Evolutionary conservation across 2,329 filamentous ascomycete genomes (phyloP).

Genomic region (Sporothrix brasiliensis): DNA sequence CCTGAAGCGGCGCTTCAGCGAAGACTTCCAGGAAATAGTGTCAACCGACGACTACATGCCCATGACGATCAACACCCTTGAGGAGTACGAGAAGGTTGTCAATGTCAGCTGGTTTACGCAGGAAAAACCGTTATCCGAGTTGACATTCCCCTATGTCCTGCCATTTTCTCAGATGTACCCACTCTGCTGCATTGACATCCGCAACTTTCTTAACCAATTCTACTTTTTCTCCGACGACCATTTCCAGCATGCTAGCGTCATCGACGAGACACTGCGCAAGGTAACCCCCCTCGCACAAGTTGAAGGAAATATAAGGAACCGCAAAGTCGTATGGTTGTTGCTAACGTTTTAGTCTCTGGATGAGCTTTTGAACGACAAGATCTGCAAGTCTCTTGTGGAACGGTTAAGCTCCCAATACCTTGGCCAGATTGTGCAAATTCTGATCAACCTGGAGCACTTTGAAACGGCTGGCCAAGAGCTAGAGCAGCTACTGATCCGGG

Average conservation of each 20-base stretch:
- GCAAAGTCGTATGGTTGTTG: not conserved
- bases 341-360: conserved; percentile 66
- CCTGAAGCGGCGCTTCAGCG: conserved; percentile 86
- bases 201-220: conserved; percentile 96
- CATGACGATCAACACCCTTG: conserved; percentile 88
- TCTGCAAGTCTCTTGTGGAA: conserved; percentile 87
- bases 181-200: conserved; percentile 95
- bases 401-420: conserved; percentile 89
- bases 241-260: conserved; percentile 85
- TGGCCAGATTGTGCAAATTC: conserved; percentile 96
- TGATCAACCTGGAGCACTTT: conserved; percentile 97
- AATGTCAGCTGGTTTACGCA: conserved; percentile 96
- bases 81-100: conserved; percentile 94
- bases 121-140: conserved; percentile 73
- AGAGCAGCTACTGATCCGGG: conserved; percentile 81
- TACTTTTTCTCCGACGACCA: conserved; percentile 98
- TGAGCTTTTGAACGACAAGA: conserved; percentile 87
- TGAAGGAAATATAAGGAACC: no score
- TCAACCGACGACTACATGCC: conserved; percentile 99
- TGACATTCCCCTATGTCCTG: conserved; percentile 90
- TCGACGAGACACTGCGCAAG: conserved; percentile 86
- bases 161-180: conserved; percentile 99
- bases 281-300: conserved; percentile 46
- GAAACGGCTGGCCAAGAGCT: conserved; percentile 90
- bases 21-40: conserved; percentile 89